Base-by-base conservation (phyloP, 106 monocot species). In the Dioscorea dumetorum region DNA sequence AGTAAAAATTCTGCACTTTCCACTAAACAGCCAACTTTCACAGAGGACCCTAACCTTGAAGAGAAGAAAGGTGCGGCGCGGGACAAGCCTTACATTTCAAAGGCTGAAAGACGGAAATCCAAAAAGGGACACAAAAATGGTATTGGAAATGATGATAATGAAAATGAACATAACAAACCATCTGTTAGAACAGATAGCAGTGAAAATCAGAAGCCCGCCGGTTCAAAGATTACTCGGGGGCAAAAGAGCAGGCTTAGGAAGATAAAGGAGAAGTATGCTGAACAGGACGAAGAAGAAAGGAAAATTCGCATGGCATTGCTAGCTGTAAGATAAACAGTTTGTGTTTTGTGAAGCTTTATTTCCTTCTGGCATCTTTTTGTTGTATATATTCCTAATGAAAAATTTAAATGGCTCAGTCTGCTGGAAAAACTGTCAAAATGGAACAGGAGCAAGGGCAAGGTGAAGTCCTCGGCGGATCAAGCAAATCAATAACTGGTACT, bases 241-340 rank as follows among this genome's bases (percentile, higher is more conserved):
- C 99, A 90, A 48, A 90, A 75, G 78, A 72, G 90, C 63, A 99
- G 93, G 64, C 76, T 93, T 62, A 99, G 87, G 79, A 99, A 99
- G 79, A 99, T 93, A 11, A 93, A 93, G 71, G 93, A 87, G 63
- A 99, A 99, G 74, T 99, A 99, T 87, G 89, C 90, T 58, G 90
- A 90, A 54, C 99, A 99, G 71, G 99, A 99, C 73, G 99, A 93
- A 33, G 99, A 99, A 80, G 99, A 99, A 79, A 80, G 99, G 75
- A 77, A 74, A 57, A 90, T 93, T 71, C 84, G 93, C 14, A 93
- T 99, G 99, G 83, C 99, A 70, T 85, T 99, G 67, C 81, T 99
- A 69, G 92, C 93, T 54, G 99, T 99, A 71, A 79, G 80, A 78
- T 60, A 12, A 12, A 31, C 50, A 20, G 16, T 33, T 71, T 62